These are phyloP conservation scores for Lactarius hatsudake DNA, from an alignment of 768 basidiomycete genomes.

Conservation along the genomic window DNA sequence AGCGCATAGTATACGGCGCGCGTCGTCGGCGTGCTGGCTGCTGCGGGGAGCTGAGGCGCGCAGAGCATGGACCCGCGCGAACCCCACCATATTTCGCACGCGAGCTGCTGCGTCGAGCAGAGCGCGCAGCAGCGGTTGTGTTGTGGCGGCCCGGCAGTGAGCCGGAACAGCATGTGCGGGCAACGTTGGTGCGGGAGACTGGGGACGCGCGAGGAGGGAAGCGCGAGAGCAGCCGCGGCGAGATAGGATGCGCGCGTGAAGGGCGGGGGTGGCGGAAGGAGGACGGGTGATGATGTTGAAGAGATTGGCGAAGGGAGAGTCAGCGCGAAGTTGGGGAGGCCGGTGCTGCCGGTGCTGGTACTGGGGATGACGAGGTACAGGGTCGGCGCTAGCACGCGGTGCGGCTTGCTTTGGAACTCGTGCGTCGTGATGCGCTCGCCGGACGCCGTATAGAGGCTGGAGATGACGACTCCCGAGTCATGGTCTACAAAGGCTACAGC, in stretches of 20 bases:
- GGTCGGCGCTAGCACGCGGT: not conserved
- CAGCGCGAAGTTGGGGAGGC: not conserved
- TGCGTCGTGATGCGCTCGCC: slow-evolving; percentile 3
- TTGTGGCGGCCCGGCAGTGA: not conserved
- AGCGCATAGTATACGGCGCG: slow-evolving; percentile 12
- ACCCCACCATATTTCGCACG: slow-evolving; percentile 15
- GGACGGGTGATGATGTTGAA: not conserved
- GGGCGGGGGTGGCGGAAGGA: not conserved
- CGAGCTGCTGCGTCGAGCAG: slow-evolving; percentile 4
- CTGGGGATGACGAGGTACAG: slow-evolving; percentile 5
- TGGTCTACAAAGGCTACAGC: not conserved
- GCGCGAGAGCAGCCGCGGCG: not conserved
- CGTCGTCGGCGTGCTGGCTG: not conserved
- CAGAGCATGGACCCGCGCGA: not conserved
- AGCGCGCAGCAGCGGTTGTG: not conserved
- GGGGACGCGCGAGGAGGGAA: not conserved
- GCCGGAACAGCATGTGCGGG: not conserved
- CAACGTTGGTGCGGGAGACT: slow-evolving; percentile 12
- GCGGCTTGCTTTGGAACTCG: slow-evolving; percentile 2
- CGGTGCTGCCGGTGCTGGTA: not conserved
- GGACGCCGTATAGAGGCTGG: not conserved
- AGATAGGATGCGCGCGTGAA: not conserved
- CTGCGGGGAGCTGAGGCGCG: slow-evolving; percentile 2
- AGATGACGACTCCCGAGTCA: slow-evolving; percentile 12
- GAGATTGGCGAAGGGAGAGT: not conserved